Base-by-base conservation (phyloP, 352 stramenopile species). In the Plasmopara muralis region DNA sequence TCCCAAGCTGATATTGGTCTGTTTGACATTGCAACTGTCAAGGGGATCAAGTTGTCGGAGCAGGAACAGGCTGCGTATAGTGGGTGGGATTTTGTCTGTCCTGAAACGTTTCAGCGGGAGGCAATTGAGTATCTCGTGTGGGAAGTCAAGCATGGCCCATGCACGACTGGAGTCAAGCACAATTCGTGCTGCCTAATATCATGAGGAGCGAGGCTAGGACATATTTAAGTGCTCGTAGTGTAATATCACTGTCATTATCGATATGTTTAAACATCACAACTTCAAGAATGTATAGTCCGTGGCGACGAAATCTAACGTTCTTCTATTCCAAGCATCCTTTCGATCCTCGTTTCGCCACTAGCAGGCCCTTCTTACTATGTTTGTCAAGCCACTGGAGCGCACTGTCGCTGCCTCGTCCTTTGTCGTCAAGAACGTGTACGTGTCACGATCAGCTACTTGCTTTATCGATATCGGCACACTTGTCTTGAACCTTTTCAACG, bases 81-180 rank as follows among this genome's bases (percentile, higher is more conserved):
- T 20, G 69, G 50, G 12, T 93, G 82, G 82, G 75, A 87, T 43
- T 89, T 80, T 50, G 72, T 85, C 44, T 89, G 74, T n/a, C 55
- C 65, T 4, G 74, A 87, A 15, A 87, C 79, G 29, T 93, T 90
- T 60, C 82, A 93, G 62, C 69, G 68, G 18, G 82, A 93, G 53
- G 77, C 81, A 16, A 79, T 90, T 39, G 82, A 93, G 50, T 89
- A 89, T 34, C 70, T 93, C 16, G 73, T 85, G 43, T 93, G 78
- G 77, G 78, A 91, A 57, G 70, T 85, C 55, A 88, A 87, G 69
- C 54, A 91, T 42, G 77, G 80, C 0, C 80, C 80, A 8, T 89
- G 79, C 60, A 85, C 72, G 5, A 75, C 83, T 42, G 66, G 74
- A 3, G 66, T 68, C 8, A 72, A 71, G 49, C 64, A 70, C 34